Percentiles rank a stretch among this genome's conserved stretches.
Conservation (phyloP, 129 eudicot genomes). For the Rutidosis leptorrhynchoides region DNA sequence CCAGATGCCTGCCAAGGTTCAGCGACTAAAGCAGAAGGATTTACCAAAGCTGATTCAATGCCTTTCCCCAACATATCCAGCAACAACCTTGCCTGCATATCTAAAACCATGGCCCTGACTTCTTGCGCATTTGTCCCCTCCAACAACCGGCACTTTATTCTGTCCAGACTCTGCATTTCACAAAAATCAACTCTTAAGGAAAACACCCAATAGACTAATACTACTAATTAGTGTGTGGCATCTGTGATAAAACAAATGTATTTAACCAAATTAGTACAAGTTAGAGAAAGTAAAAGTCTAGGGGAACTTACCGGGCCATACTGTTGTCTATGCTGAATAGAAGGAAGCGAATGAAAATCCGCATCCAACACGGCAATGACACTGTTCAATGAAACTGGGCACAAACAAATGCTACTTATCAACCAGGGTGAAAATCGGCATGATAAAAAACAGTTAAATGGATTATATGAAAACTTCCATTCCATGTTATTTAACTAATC, state of each 20-base stretch:
- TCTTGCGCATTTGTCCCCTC: conserved; percentile 98
- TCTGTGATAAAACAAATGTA: background rate
- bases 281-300: too few relatives aligned
- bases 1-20: conserved; percentile 96
- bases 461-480: too few relatives aligned
- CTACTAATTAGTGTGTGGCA: background rate
- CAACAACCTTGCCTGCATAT: conserved; percentile 95
- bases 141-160: conserved; percentile 89
- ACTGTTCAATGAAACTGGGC: conserved; percentile 90
- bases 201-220: too few relatives aligned
- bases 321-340: conserved; percentile 92
- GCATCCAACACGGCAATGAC: conserved; percentile 97
- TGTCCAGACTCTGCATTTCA: conserved; percentile 76
- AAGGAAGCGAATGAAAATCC: conserved; percentile 96
- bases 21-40: conserved; percentile 82
- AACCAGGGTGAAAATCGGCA: too few relatives aligned
- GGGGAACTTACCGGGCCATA: conserved; percentile 87
- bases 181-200: background rate
- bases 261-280: too few relatives aligned
- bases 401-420: too few relatives aligned
- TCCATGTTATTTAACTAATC: too few relatives aligned
- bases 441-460: too few relatives aligned
- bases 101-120: conserved; percentile 99
- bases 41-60: conserved; percentile 85
- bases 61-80: conserved; percentile 98